Conservation (phyloP, 2,329 filamentous ascomycete genomes). For the Colletotrichum sp. region DNA sequence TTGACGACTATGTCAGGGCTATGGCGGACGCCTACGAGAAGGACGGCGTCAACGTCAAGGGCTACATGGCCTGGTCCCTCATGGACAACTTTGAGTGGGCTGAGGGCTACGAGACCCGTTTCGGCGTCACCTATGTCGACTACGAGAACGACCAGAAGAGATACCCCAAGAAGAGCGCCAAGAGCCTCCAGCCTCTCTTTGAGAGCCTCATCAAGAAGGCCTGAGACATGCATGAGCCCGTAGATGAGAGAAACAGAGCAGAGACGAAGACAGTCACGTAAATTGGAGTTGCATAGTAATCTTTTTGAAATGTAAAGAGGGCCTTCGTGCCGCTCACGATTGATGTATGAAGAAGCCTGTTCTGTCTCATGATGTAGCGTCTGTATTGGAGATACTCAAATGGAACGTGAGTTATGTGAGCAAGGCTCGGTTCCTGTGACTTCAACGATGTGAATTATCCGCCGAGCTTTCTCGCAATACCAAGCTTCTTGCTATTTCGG, state of each 20-base stretch:
- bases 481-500: background rate
- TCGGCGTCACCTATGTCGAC: slow-evolving; percentile 84
- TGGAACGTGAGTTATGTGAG: background rate
- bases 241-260: background rate
- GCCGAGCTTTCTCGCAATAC: background rate
- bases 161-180: slow-evolving; percentile 84
- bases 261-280: background rate
- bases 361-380: background rate
- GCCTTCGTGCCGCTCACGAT: background rate
- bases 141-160: slow-evolving; percentile 81
- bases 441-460: background rate
- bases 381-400: background rate
- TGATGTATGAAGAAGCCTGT: background rate
- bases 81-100: slow-evolving; percentile 94
- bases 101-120: slow-evolving; percentile 87
- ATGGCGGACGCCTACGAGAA: slow-evolving; percentile 74
- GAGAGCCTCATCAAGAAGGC: slow-evolving; percentile 71
- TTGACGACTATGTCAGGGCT: slow-evolving; percentile 76
- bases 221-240: slow-evolving; percentile 26
- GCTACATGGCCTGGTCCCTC: slow-evolving; percentile 86
- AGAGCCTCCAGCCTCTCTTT: slow-evolving; percentile 73
- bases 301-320: background rate
- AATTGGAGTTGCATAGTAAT: background rate
- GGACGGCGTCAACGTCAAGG: slow-evolving; percentile 79
- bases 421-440: background rate